Percentiles rank a stretch among this genome's conserved stretches.
Conservation (phyloP, 2,329 filamentous ascomycete species). For the Fusarium sp. region DNA sequence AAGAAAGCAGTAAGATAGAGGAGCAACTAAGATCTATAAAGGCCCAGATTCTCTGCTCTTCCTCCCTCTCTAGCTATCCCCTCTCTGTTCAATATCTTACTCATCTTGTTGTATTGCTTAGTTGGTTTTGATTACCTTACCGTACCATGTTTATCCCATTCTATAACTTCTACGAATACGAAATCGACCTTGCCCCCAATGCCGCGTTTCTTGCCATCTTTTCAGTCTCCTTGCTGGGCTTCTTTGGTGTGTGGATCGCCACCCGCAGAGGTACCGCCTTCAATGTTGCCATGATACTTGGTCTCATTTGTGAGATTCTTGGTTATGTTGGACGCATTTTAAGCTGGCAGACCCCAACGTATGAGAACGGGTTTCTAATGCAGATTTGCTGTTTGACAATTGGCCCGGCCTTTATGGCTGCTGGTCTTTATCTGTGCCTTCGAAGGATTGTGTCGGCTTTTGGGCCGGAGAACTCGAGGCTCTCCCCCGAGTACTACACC, state of each 20-base stretch:
- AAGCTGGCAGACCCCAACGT: constrained; percentile 67
- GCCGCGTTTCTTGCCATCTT: constrained; percentile 65
- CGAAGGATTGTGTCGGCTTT: constrained; percentile 63
- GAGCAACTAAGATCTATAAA: neutral
- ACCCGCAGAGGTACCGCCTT: constrained; percentile 65
- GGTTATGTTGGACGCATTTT: constrained; percentile 71
- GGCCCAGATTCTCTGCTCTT: neutral
- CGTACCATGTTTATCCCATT: constrained; percentile 2
- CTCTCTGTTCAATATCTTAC: neutral
- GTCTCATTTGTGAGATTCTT: constrained; percentile 67
- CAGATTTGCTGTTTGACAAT: constrained; percentile 74
- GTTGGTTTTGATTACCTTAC: neutral
- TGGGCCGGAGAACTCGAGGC: constrained; percentile 62
- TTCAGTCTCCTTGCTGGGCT: constrained; percentile 57
- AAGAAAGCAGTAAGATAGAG: neutral
- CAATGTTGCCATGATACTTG: constrained; percentile 65
- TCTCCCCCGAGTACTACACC: constrained; percentile 63
- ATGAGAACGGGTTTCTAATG: constrained; percentile 62
- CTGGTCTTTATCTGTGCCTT: constrained; percentile 73
- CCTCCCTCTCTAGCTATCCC: neutral
- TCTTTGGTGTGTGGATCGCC: constrained; percentile 57
- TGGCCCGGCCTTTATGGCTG: constrained; percentile 74
- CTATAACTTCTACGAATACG: constrained; percentile 63
- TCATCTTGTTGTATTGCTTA: neutral
- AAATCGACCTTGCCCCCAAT: constrained; percentile 65